Base-by-base conservation (phyloP, 2,329 filamentous ascomycete genomes). In the Colletotrichum phormii region DNA sequence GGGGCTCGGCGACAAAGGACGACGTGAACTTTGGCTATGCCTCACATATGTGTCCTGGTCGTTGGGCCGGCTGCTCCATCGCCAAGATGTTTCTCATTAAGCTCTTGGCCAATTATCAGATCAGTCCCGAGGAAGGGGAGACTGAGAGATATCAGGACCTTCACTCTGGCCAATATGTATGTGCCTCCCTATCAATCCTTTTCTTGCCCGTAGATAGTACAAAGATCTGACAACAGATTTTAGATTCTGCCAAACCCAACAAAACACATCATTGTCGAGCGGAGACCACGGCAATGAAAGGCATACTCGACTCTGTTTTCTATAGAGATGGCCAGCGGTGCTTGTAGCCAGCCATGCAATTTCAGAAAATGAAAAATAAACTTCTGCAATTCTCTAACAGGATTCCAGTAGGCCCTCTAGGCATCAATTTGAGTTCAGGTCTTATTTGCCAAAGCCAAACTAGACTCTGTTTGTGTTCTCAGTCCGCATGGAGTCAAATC, bases 51-150 rank as follows among this genome's bases (percentile, higher is more conserved):
- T 72, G 70, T n/a, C 70, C 70, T 37, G 70, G 70, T 22, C 65
- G 65, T 5, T 72, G 70, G 70, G 65, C 70, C 24, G 70, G 70
- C 8, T 72, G 70, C 18, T 70, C 70, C n/a, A 72, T 72, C 37
- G 70, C 70, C 13, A 72, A 72, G 35, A 72, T 72, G 70, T 70
- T 72, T 12, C 70, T 72, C 26, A 69, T 72, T 42, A 72, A 72
- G 35, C 65, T 72, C 4, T 55, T 72, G 2, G 13, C 60, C 8
- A 15, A 55, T 5, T 65, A 61, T 15, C 12, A 61, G 18, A 61
- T 72, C 8, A 22, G 35, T 11, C 70, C 60, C 4, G 70, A 72
- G n/a, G 54, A 72, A 5, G 66, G 66, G 4, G 60, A 29, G 29
- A 72, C 42, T 4, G 66, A 70, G 35, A 60, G 70, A n/a, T 72